These are phyloP conservation scores for Fusarium sp. DNA, from an alignment of 2,329 filamentous ascomycete species.

Conservation along the genomic window DNA sequence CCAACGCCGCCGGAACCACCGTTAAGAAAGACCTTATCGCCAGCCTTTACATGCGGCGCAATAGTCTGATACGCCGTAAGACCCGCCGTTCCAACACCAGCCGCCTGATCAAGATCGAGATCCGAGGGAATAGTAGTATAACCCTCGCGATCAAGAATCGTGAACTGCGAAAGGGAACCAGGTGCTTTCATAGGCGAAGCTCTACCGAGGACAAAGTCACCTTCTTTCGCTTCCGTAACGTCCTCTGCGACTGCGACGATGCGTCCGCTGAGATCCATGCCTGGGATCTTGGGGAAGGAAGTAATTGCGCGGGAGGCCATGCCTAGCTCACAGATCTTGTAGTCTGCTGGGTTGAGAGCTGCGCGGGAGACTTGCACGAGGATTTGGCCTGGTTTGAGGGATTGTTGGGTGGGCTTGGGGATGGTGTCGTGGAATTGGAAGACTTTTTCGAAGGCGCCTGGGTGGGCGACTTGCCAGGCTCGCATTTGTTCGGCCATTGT, in stretches of 20 bases:
- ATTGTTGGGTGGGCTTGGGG: conserved; percentile 37
- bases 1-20: conserved; percentile 76
- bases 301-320: conserved; percentile 54
- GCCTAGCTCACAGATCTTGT: conserved; percentile 63
- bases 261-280: conserved; percentile 67
- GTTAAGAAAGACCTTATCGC: conserved; percentile 76
- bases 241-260: conserved; percentile 57
- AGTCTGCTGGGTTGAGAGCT: conserved; percentile 65
- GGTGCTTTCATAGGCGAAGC: conserved; percentile 49
- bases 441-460: conserved; percentile 46
- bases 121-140: conserved; percentile 59
- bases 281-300: conserved; percentile 60
- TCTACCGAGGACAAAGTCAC: conserved; percentile 63
- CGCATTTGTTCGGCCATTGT: conserved; percentile 46
- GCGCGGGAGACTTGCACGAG: conserved; percentile 62
- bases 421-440: conserved; percentile 42
- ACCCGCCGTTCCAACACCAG: conserved; percentile 61
- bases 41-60: conserved; percentile 62
- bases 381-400: conserved; percentile 52
- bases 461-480: conserved; percentile 50
- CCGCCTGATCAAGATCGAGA: conserved; percentile 60
- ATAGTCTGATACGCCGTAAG: conserved; percentile 66
- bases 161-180: conserved; percentile 63
- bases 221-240: conserved; percentile 53
- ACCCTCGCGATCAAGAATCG: conserved; percentile 53